Evolutionary conservation across 495 filamentous ascomycete species (phyloP).

Genomic region (Friedmanniomyces simplex): DNA sequence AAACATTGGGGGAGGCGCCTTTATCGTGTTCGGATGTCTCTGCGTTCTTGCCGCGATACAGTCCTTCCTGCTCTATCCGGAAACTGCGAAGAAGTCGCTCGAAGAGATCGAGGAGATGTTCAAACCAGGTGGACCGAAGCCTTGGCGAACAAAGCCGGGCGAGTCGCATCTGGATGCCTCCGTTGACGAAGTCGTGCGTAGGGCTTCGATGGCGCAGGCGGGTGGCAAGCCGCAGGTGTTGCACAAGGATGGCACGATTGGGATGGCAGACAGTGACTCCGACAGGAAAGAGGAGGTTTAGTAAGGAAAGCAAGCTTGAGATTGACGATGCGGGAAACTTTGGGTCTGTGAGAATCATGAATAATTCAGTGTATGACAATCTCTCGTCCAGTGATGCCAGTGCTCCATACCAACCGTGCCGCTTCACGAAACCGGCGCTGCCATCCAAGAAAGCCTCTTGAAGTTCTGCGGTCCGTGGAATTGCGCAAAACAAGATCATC

Average conservation of each 20-base stretch:
- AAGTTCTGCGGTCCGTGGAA: too few relatives aligned
- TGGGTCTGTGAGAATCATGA: too few relatives aligned
- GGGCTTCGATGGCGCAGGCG: not conserved
- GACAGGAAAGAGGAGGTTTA: conserved; percentile 3
- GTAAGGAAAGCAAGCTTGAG: not conserved
- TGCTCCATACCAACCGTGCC: too few relatives aligned
- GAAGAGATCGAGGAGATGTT: conserved; percentile 64
- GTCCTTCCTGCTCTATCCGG: conserved; percentile 59
- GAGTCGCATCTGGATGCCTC: conserved; percentile 25
- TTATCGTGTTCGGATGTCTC: conserved; percentile 63
- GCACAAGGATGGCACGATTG: conserved; percentile 2
- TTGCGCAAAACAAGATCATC: not conserved
- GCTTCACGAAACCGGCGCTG: too few relatives aligned
- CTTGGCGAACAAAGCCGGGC: conserved; percentile 53
- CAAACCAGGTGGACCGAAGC: conserved; percentile 38
- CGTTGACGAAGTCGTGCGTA: conserved; percentile 7
- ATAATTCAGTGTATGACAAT: too few relatives aligned
- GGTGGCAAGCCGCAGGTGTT: not conserved
- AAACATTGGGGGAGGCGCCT: conserved; percentile 62
- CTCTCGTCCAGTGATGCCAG: too few relatives aligned
- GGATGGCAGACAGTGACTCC: not conserved
- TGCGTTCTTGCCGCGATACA: conserved; percentile 53
- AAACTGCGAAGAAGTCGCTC: conserved; percentile 59
- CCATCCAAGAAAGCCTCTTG: too few relatives aligned
- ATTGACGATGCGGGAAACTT: too few relatives aligned